These are phyloP conservation scores for Hibiscus mutabilis DNA, from an alignment of 345 rosid genomes.

Conservation along the genomic window DNA sequence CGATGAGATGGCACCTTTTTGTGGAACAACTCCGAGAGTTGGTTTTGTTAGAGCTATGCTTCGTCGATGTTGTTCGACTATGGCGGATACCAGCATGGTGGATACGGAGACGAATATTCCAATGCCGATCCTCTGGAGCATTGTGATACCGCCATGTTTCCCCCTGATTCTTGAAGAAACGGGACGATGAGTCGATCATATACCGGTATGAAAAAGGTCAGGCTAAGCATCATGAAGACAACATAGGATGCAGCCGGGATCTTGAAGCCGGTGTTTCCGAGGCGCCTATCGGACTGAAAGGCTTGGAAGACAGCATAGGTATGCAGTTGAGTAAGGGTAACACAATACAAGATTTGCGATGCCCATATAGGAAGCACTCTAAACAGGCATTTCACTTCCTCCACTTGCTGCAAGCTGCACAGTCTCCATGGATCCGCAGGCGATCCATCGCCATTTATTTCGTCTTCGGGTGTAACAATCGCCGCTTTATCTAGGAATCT, in stretches of 20 bases:
- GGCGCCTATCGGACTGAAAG: conserved; percentile 41
- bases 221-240: conserved; percentile 46
- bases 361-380: conserved; percentile 59
- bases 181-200: conserved; percentile 48
- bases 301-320: conserved; percentile 57
- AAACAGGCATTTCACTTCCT: conserved; percentile 53
- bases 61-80: conserved; percentile 41
- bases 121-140: conserved; percentile 33
- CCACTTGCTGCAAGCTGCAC: conserved; percentile 63
- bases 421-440: conserved; percentile 51
- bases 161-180: conserved; percentile 31
- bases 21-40: conserved; percentile 33
- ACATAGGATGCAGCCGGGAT: conserved; percentile 48
- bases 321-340: conserved; percentile 42
- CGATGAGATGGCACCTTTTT: conserved; percentile 42
- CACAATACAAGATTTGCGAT: conserved; percentile 33
- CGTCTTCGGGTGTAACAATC: conserved; percentile 31
- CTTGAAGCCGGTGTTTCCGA: conserved; percentile 28
- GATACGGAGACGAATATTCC: conserved; percentile 27
- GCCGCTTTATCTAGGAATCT: conserved; percentile 61
- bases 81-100: conserved; percentile 39
- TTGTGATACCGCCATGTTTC: conserved; percentile 38
- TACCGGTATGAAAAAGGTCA: conserved; percentile 45
- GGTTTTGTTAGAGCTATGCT: conserved; percentile 37
- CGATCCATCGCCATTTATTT: conserved; percentile 42